Evolutionary conservation across 192 early-diverging fungal species (phyloP).

Genomic region (Coemansia sp.): DNA sequence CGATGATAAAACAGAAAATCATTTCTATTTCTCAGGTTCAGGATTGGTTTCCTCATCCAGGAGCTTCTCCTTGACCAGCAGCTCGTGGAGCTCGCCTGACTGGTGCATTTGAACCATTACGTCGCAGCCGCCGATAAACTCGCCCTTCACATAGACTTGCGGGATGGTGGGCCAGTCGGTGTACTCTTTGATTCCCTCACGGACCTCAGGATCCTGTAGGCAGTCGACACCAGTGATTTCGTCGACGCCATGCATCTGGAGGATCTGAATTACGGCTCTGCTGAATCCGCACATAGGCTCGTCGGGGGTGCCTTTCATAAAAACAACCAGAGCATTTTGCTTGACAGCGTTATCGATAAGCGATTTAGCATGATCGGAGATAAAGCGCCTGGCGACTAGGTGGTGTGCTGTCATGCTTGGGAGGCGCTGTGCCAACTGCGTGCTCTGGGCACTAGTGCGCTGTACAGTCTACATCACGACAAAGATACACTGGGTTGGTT

Average conservation of each 20-base stretch:
- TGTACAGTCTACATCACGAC: conserved; percentile 22
- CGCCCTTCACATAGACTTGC: conserved; percentile 93
- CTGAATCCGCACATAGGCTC: conserved; percentile 94
- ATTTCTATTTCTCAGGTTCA: background rate
- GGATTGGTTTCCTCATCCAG: background rate
- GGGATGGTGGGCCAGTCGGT: conserved; percentile 93
- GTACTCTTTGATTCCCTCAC: conserved; percentile 94
- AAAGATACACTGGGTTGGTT: conserved; percentile 1
- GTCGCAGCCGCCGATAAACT: conserved; percentile 94
- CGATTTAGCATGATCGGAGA: conserved; percentile 31
- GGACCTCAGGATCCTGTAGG: conserved; percentile 85
- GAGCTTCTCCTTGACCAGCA: conserved; percentile 5
- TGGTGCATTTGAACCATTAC: conserved; percentile 87
- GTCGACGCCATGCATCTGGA: conserved; percentile 72
- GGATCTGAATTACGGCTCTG: conserved; percentile 88
- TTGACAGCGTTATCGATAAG: conserved; percentile 40
- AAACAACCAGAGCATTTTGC: conserved; percentile 50
- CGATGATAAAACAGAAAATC: conserved; percentile 45
- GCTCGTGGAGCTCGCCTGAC: conserved; percentile 55
- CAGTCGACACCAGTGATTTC: conserved; percentile 75
- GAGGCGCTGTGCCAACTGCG: conserved; percentile 10
- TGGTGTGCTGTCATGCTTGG: conserved; percentile 8
- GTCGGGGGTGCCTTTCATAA: conserved; percentile 97
- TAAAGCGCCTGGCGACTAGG: conserved; percentile 26
- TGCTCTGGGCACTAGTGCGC: conserved; percentile 10